Evolutionary conservation across 116 monocot genomes (phyloP).

Genomic region (Dioscorea cayenensis): DNA sequence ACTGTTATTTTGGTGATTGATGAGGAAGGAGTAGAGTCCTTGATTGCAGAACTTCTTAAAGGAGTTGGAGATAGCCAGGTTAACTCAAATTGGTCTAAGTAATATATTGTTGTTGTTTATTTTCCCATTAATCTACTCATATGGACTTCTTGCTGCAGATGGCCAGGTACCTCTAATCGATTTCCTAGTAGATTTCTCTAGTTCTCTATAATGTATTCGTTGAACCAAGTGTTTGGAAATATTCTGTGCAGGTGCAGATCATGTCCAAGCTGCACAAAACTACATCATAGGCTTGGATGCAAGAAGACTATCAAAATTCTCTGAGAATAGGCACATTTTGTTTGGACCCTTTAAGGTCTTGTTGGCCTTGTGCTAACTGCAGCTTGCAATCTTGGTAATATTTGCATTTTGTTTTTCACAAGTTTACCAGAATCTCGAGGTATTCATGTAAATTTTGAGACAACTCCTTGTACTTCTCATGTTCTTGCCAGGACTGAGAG

Average conservation of each 20-base stretch:
- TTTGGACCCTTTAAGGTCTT: not conserved
- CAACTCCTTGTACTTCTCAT: too few relatives aligned
- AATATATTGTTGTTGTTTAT: not conserved
- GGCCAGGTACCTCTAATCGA: not conserved
- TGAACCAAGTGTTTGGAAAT: not conserved
- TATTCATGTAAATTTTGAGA: too few relatives aligned
- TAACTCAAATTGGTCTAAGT: slow-evolving; percentile 7
- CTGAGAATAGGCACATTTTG: slow-evolving; percentile 63
- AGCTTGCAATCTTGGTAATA: too few relatives aligned
- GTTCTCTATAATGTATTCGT: not conserved
- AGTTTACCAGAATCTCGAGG: too few relatives aligned
- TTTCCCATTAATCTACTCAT: slow-evolving; percentile 1
- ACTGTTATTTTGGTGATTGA: slow-evolving; percentile 88
- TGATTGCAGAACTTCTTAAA: slow-evolving; percentile 74
- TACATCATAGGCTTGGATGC: slow-evolving; percentile 81
- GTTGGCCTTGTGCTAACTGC: not conserved
- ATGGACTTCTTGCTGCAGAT: slow-evolving; percentile 4
- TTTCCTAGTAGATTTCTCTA: not conserved
- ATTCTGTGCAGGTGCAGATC: slow-evolving; percentile 39
- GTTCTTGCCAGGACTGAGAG: too few relatives aligned
- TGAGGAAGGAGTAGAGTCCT: slow-evolving; percentile 66
- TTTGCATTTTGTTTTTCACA: too few relatives aligned
- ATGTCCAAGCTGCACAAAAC: slow-evolving; percentile 74
- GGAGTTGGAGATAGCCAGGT: slow-evolving; percentile 75
- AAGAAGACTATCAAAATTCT: slow-evolving; percentile 62